Conservation (phyloP, 2,329 filamentous ascomycete genomes). For the Periconia macrospinosa region DNA sequence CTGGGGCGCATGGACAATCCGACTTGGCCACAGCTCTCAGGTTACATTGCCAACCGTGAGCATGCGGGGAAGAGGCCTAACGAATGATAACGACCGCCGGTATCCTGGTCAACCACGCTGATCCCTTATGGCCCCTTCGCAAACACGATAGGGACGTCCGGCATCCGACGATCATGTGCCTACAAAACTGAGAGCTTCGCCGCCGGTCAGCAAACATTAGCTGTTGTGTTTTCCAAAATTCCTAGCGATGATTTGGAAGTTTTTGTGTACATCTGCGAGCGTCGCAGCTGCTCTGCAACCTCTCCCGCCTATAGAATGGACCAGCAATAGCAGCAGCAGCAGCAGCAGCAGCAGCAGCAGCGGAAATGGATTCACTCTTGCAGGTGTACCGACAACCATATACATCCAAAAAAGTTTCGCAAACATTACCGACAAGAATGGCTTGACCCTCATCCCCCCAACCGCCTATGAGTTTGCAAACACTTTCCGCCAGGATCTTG, state of each 20-base stretch:
- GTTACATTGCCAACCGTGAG: slow-evolving; percentile 19
- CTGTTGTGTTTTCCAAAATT: neutral
- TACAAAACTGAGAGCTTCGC: slow-evolving; percentile 11
- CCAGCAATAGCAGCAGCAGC: slow-evolving; percentile 11
- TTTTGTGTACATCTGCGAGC: slow-evolving; percentile 11
- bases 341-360: slow-evolving; percentile 8
- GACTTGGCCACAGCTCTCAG: slow-evolving; percentile 5
- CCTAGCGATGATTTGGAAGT: slow-evolving; percentile 15
- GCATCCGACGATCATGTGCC: neutral
- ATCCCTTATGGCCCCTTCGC: neutral
- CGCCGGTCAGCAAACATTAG: neutral
- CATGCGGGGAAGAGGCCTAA: slow-evolving; percentile 25
- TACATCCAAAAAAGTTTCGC: slow-evolving; percentile 49
- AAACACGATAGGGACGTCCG: slow-evolving; percentile 4
- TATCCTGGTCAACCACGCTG: slow-evolving; percentile 7
- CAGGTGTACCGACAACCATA: slow-evolving; percentile 31
- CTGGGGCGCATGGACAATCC: neutral
- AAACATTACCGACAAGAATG: slow-evolving; percentile 45
- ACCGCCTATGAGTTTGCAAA: slow-evolving; percentile 53
- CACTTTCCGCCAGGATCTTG: slow-evolving; percentile 51
- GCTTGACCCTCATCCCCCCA: slow-evolving; percentile 57
- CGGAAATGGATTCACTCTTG: slow-evolving; percentile 25
- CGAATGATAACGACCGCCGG: slow-evolving; percentile 14
- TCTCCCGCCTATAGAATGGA: slow-evolving; percentile 43
- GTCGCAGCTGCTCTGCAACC: slow-evolving; percentile 40